A percentile compares a stretch with the other conserved stretches of the same genome.
Evolutionary conservation across 768 basidiomycete species (phyloP).

Genomic region (Boletellus emodensis): DNA sequence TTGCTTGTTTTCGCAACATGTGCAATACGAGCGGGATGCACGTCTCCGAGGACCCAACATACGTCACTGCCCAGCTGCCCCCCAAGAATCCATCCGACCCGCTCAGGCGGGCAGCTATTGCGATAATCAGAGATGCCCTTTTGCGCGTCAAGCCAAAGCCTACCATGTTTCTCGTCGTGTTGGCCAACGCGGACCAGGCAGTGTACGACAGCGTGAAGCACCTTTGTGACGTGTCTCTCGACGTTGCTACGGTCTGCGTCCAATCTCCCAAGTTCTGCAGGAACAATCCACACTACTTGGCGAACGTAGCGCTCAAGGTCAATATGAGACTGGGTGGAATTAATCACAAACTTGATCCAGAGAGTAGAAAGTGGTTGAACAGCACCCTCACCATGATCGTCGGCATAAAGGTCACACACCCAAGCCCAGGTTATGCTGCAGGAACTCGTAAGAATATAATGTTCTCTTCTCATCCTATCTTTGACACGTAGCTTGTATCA

Average conservation of each 20-base stretch:
- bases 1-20: conserved; percentile 54
- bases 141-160: conserved; percentile 31
- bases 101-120: conserved; percentile 43
- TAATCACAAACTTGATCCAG: conserved; percentile 37
- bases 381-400: conserved; percentile 43
- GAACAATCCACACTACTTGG: conserved; percentile 35
- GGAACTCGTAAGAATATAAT: conserved; percentile 31
- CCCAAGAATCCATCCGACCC: conserved; percentile 44
- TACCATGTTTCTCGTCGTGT: conserved; percentile 37
- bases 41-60: conserved; percentile 37
- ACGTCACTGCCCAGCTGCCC: conserved; percentile 43
- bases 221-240: conserved; percentile 41
- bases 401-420: conserved; percentile 64
- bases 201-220: conserved; percentile 44
- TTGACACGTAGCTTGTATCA: background rate
- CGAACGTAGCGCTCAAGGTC: conserved; percentile 45
- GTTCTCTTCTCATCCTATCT: background rate
- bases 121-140: conserved; percentile 37
- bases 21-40: conserved; percentile 58
- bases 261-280: conserved; percentile 61
- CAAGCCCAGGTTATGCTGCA: conserved; percentile 56
- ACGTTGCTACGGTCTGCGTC: conserved; percentile 58
- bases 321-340: conserved; percentile 49
- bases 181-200: conserved; percentile 38
- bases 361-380: conserved; percentile 33